Base-by-base conservation (phyloP, 306 rosid genomes). In the Casuarina cunninghamiana region DNA sequence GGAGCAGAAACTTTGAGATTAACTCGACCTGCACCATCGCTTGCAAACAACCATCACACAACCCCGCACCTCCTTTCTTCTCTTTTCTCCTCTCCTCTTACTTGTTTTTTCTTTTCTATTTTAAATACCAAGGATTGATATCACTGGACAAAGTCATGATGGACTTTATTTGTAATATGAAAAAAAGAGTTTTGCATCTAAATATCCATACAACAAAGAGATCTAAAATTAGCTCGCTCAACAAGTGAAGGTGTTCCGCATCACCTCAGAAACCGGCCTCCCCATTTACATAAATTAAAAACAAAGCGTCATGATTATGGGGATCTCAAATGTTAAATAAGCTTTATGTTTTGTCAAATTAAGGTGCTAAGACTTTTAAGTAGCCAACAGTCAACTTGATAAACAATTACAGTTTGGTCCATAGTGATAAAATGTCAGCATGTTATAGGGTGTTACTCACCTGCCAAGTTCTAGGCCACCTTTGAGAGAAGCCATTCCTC, bases 391-490 rank as follows among this genome's bases (percentile, higher is more conserved):
- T 42, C 75, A 12, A 61, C 71, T 81, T 71, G 67, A 49, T 11
- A 75, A 17, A 50, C 75, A 81, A 38, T 26, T 73, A 82, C 51
- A 86, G 71, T 66, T 71, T 55, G 51, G 57, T 67, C 6, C 49
- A 57, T 17, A 78, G 77, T 80, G 39, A 78, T 55, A 79, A 42
- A 54, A 37, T 75, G 51, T 66, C 41, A 53, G 73, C 68, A 71
- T 69, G 75, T 57, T 73, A 60, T 69, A 57, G 69, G 17, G 67
- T 73, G 68, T 84, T 50, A 83, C 91, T 75, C 55, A 95, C 99
- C 99, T 87, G 85, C 93, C 90, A 81, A 90, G 90, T 79, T 91
- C 93, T 76, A 86, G 71, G 82, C 97, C 93, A 69, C 93, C 90
- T 85, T 84, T 93, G 46, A 83, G 82, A 73, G 92, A 68, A 70